phyloP scores from a whole-genome alignment of 2,329 filamentous ascomycete genomes.

The Aureobasidium sp. region DNA sequence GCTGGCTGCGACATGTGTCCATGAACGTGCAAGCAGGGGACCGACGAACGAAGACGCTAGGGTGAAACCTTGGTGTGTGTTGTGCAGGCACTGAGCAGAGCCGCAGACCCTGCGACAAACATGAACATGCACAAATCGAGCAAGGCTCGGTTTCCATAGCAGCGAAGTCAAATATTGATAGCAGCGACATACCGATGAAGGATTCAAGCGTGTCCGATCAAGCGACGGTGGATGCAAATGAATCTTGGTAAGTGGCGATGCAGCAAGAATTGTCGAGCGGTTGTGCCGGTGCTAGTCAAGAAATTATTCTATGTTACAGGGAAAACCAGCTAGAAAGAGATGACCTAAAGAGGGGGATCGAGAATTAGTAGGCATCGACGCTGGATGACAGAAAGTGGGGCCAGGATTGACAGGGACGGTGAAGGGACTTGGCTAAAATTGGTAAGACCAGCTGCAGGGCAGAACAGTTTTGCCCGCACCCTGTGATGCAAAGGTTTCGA shows the following conservation, averaged over 20 bases:
- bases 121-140: background rate
- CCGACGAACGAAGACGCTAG: background rate
- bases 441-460: conserved; percentile 9
- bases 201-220: background rate
- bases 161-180: background rate
- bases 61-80: conserved; percentile 10
- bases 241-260: conserved; percentile 5
- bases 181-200: background rate
- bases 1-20: conserved; percentile 5
- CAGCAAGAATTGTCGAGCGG: conserved; percentile 9
- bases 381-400: conserved; percentile 8
- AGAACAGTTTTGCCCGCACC: background rate
- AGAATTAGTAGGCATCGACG: conserved; percentile 7
- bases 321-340: conserved; percentile 11
- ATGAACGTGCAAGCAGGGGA: background rate
- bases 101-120: background rate
- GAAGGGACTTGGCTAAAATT: background rate
- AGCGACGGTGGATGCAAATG: background rate
- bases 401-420: conserved; percentile 6
- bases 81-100: background rate
- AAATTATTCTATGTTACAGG: conserved; percentile 5
- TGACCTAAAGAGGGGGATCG: conserved; percentile 7
- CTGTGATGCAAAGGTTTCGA: background rate
- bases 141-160: background rate
- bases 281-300: conserved; percentile 6